Percentiles rank a stretch among this genome's conserved stretches.
These are phyloP conservation scores for Scheffersomyces illinoinensis DNA, from an alignment of 1,139 yeast genomes.

Conservation along the genomic window DNA sequence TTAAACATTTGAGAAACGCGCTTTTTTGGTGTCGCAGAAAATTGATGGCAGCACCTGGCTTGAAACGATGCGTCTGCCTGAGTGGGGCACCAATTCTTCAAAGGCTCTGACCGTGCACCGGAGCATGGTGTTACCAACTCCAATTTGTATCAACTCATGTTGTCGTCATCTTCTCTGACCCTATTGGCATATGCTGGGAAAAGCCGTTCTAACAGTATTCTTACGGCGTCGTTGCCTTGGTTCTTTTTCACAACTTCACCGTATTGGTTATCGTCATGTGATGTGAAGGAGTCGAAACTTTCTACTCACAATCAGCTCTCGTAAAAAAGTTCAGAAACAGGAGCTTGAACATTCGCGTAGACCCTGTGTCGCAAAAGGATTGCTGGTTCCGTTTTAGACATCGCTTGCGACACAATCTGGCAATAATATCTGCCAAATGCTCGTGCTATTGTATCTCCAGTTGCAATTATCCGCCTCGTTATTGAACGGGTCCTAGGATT, in stretches of 20 bases:
- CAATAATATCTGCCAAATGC: background rate
- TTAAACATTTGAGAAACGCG: background rate
- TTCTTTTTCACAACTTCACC: background rate
- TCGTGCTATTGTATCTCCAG: background rate
- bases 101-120: background rate
- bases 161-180: background rate
- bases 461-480: background rate
- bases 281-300: background rate
- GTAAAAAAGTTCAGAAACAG: background rate
- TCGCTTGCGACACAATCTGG: background rate
- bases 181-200: background rate
- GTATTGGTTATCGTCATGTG: background rate
- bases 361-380: background rate
- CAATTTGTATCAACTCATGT: background rate
- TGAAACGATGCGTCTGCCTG: background rate
- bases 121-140: background rate
- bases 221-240: background rate
- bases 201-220: too few species aligned
- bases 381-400: background rate
- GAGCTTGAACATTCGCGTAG: background rate
- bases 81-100: background rate
- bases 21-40: background rate
- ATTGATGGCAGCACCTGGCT: background rate
- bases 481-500: background rate
- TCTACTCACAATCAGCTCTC: background rate